Evolutionary conservation across 176 grass and related monocot species (phyloP).

Genomic region (Hordeum marinum): DNA sequence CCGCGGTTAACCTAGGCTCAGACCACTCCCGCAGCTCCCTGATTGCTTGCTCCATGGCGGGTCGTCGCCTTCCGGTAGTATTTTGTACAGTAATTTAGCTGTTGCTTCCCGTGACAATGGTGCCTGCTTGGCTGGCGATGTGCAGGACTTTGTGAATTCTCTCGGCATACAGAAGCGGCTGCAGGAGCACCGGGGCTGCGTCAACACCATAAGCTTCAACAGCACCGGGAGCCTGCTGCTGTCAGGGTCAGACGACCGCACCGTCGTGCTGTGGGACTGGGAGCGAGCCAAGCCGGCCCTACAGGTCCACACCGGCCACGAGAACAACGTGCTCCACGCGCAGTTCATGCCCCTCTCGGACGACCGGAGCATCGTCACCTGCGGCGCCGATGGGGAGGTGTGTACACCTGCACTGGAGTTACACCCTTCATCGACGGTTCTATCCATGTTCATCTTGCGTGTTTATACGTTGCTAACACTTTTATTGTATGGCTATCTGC

Average conservation of each 20-base stretch:
- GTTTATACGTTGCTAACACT: not conserved
- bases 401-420: not conserved
- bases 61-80: not conserved
- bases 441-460: not conserved
- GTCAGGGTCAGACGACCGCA: constrained; percentile 68
- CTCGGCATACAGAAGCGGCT: constrained; percentile 53
- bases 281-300: not conserved
- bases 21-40: not conserved
- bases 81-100: not conserved
- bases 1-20: not conserved
- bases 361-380: constrained; percentile 61
- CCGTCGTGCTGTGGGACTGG: constrained; percentile 71
- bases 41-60: not conserved
- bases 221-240: constrained; percentile 59
- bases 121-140: not conserved
- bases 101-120: not conserved
- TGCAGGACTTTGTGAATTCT: constrained; percentile 48
- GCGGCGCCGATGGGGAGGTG: constrained; percentile 63
- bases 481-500: not conserved
- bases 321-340: constrained; percentile 55
- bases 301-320: constrained; percentile 52
- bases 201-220: constrained; percentile 73
- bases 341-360: constrained; percentile 69
- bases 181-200: constrained; percentile 58
- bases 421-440: not conserved